Base-by-base conservation (phyloP, 495 filamentous ascomycete genomes). In the Sporormia fimetaria region DNA sequence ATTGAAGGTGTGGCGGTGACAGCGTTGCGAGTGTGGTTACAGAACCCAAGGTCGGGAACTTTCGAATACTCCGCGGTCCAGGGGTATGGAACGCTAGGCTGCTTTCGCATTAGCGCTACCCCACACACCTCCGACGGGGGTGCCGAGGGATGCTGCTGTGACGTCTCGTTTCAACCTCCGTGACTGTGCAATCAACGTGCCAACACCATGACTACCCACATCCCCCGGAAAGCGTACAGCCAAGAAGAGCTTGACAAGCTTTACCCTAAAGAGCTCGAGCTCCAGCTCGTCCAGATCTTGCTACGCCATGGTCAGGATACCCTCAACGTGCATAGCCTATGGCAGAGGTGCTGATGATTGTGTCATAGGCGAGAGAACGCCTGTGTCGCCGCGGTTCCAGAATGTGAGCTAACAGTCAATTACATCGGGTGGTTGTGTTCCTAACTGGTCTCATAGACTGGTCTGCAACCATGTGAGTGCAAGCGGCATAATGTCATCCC, bases 201-300 rank as follows among this genome's bases (percentile, higher is more conserved):
- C n/a, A n/a, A n/a, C 36, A 33, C 1, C 10, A 98, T 98, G 90
- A 78, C 86, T 14, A 76, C 78, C 17, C 69, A 93, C 18, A 62
- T 68, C 21, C 81, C 83, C 20, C 77, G 84, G 15, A 65, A 69
- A 36, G 76, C 85, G 0, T 96, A 95, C 63, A 76, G 77, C 28
- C 63, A 74, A 37, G 79, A 82, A 38, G 92, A 98, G 71, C 75
- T 98, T 15, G 62, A 66, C 24, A 63, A 67, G 49, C 78, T 98
- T 31, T 98, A 95, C 66, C 90, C 90, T 0, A 55, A 72, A 27
- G 66, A 66, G 11, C 66, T 98, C 34, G 70, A 92, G 59, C 76
- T 98, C 14, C 81, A 87, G 57, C 68, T 84, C 26, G 90, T 98
- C 8, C 90, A 98, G 60, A 69, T 98, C 45, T 74, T 92, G 43